Conservation (phyloP, 1,139 yeast genomes). For the Pichia sp. region DNA sequence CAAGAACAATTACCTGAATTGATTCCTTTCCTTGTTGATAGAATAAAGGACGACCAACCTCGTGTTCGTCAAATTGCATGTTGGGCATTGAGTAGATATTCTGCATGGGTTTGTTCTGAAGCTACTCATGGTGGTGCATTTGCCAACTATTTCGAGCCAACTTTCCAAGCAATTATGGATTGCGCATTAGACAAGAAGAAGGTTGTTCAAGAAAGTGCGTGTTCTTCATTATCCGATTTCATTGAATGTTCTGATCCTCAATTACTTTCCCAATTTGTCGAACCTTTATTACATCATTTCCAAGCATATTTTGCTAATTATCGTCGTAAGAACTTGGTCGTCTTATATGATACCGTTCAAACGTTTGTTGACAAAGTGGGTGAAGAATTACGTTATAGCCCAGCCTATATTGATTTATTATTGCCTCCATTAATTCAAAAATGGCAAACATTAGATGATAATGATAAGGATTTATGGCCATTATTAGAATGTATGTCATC, state of each 20-base stretch:
- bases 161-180: conserved; percentile 69
- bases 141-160: conserved; percentile 70
- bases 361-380: conserved; percentile 83
- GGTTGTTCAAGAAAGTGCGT: conserved; percentile 93
- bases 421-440: conserved; percentile 79
- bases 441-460: conserved; percentile 75
- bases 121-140: conserved; percentile 60
- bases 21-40: conserved; percentile 81
- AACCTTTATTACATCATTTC: conserved; percentile 67
- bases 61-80: conserved; percentile 91
- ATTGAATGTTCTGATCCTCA: conserved; percentile 73
- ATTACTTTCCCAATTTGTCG: conserved; percentile 55
- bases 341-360: conserved; percentile 89
- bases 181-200: conserved; percentile 83
- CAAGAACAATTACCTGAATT: conserved; percentile 73
- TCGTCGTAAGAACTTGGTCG: conserved; percentile 77
- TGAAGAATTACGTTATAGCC: conserved; percentile 48
- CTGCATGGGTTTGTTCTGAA: conserved; percentile 76
- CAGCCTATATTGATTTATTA: conserved; percentile 56
- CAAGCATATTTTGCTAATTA: conserved; percentile 71
- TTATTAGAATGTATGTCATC: conserved; percentile 89
- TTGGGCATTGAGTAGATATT: conserved; percentile 90
- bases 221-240: conserved; percentile 80
- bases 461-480: conserved; percentile 87
- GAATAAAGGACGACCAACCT: conserved; percentile 73